phyloP scores from a whole-genome alignment of 306 rosid species.

The Quercus robur region DNA sequence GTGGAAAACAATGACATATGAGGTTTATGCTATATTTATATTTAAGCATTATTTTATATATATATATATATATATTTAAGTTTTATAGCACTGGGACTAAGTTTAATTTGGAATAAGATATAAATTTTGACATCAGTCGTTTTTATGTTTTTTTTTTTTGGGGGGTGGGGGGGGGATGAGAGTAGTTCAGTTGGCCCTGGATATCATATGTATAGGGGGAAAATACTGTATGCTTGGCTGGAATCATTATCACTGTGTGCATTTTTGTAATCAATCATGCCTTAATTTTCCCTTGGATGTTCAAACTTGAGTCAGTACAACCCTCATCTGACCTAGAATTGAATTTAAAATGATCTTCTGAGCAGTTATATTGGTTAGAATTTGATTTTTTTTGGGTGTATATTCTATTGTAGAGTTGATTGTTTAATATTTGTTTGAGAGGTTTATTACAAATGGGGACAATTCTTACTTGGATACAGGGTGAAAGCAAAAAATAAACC shows the following conservation, averaged over 20 bases:
- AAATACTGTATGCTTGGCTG: background rate
- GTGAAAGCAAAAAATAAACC: background rate
- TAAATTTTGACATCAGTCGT: no score
- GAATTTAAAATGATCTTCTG: background rate
- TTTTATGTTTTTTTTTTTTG: no score
- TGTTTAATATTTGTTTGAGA: background rate
- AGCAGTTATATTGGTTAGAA: background rate
- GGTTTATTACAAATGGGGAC: background rate
- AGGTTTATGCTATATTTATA: constrained; percentile 47
- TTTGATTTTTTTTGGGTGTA: background rate
- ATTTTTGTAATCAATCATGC: background rate
- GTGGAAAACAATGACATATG: constrained; percentile 95
- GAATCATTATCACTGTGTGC: background rate
- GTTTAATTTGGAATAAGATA: background rate
- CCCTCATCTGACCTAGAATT: background rate
- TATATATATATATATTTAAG: background rate
- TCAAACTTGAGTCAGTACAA: background rate
- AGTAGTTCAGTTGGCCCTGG: background rate
- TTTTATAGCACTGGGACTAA: background rate
- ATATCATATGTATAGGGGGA: background rate
- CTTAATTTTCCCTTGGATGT: background rate
- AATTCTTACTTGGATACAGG: background rate
- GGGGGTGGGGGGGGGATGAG: no score
- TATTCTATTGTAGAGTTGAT: background rate
- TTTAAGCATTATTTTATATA: constrained; percentile 2